These are phyloP conservation scores for Daldinia grandis DNA, from an alignment of 495 filamentous ascomycete genomes.

Conservation along the genomic window DNA sequence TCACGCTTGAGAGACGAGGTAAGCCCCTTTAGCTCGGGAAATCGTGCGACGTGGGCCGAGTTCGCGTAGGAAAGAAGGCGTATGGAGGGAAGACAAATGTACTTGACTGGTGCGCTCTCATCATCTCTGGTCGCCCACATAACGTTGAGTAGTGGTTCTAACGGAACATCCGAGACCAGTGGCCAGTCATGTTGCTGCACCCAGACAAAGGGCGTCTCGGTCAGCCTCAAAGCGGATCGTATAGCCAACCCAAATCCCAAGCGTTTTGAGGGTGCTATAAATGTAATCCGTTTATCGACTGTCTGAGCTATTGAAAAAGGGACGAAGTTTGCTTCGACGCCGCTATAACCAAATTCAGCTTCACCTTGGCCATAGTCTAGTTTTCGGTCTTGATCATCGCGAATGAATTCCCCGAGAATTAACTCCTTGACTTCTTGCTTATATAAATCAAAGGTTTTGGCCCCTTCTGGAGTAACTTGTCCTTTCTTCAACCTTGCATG, in stretches of 20 bases:
- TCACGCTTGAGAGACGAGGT: conserved; percentile 50
- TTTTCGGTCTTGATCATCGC: neutral
- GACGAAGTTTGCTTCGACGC: conserved; percentile 46
- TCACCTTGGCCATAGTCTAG: conserved; percentile 34
- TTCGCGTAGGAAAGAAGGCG: conserved; percentile 55
- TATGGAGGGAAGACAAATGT: conserved; percentile 53
- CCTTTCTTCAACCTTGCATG: conserved; percentile 56
- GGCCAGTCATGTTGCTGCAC: conserved; percentile 61
- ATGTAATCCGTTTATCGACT: conserved; percentile 46
- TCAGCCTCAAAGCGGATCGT: conserved; percentile 52
- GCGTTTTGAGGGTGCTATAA: conserved; percentile 53
- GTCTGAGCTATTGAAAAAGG: conserved; percentile 47
- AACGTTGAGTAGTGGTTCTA: conserved; percentile 48
- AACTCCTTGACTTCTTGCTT: conserved; percentile 52
- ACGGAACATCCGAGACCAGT: conserved; percentile 50
- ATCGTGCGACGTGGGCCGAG: conserved; percentile 52
- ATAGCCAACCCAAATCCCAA: conserved; percentile 58
- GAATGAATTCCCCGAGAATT: conserved; percentile 45
- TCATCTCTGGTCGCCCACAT: conserved; percentile 47
- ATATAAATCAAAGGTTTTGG: conserved; percentile 48
- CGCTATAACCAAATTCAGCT: conserved; percentile 53
- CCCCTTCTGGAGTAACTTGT: conserved; percentile 52
- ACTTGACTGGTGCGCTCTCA: conserved; percentile 45
- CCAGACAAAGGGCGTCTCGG: conserved; percentile 57
- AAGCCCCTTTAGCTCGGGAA: conserved; percentile 46